Conservation (phyloP, 2,329 filamentous ascomycete species). For the Gaeumannomyces sp. region DNA sequence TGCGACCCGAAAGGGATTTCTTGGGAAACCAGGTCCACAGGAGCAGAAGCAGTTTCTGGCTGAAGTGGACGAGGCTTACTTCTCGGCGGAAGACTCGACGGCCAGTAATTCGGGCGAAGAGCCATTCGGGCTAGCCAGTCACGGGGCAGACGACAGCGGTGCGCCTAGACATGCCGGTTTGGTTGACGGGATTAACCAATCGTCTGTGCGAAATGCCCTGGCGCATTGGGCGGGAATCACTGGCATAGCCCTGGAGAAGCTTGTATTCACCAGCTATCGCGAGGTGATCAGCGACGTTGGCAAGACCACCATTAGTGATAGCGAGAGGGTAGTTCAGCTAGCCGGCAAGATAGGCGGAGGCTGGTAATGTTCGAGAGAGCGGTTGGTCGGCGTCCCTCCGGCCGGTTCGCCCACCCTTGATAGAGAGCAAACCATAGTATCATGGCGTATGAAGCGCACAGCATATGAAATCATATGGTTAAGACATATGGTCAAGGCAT, state of each 20-base stretch:
- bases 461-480: conserved; percentile 8
- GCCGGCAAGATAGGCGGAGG: conserved; percentile 89
- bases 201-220: conserved; percentile 61
- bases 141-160: conserved; percentile 26
- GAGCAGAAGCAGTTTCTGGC: conserved; percentile 84
- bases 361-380: conserved; percentile 53
- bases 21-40: conserved; percentile 58
- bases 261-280: conserved; percentile 82
- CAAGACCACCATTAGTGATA: conserved; percentile 61
- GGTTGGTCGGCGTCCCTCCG: conserved; percentile 12
- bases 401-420: conserved; percentile 17
- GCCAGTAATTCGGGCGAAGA: conserved; percentile 22
- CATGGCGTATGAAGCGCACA: conserved; percentile 12
- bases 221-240: conserved; percentile 71
- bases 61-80: conserved; percentile 84
- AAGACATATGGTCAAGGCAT: conserved; percentile 7
- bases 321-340: conserved; percentile 78
- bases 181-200: conserved; percentile 60
- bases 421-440: conserved; percentile 17
- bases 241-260: conserved; percentile 60
- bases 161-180: not conserved
- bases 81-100: conserved; percentile 58
- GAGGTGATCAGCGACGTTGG: conserved; percentile 94
- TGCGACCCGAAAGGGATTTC: conserved; percentile 39
- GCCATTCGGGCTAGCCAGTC: conserved; percentile 13